Evolutionary conservation across 495 filamentous ascomycete genomes (phyloP).

Genomic region (Podospora bellae-mahoneyi): DNA sequence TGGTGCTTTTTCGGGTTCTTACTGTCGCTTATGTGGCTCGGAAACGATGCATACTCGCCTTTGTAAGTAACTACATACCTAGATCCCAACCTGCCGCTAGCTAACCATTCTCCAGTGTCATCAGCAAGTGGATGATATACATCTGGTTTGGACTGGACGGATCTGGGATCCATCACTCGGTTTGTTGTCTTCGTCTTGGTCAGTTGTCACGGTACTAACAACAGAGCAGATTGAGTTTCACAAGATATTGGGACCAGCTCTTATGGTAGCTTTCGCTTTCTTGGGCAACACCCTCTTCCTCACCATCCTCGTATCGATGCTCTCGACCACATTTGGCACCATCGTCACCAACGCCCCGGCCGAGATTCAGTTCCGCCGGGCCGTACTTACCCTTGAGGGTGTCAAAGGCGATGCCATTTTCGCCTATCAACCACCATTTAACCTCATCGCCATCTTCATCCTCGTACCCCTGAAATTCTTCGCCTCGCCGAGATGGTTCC

Average conservation of each 20-base stretch:
- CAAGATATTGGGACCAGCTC: conserved; percentile 59
- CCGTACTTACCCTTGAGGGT: conserved; percentile 71
- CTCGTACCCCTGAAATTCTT: conserved; percentile 64
- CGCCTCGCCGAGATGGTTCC: conserved; percentile 67
- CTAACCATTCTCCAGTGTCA: conserved; percentile 46
- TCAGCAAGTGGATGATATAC: conserved; percentile 77
- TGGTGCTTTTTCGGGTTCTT: conserved; percentile 75
- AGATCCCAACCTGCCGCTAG: neutral
- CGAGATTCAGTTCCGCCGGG: conserved; percentile 67
- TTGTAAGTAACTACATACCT: conserved; percentile 30
- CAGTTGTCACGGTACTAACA: neutral
- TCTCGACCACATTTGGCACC: conserved; percentile 66
- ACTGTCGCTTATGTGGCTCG: conserved; percentile 67
- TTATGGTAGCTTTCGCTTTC: conserved; percentile 72
- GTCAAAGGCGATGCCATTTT: conserved; percentile 74
- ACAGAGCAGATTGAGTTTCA: conserved; percentile 54
- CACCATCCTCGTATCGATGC: conserved; percentile 71
- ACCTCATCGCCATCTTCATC: conserved; percentile 61
- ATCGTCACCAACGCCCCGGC: conserved; percentile 62
- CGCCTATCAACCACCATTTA: conserved; percentile 70
- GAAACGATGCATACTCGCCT: conserved; percentile 42
- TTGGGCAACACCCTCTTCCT: conserved; percentile 74
- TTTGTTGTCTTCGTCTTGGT: conserved; percentile 23
- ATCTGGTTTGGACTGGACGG: conserved; percentile 78
- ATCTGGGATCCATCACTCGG: conserved; percentile 63